Evolutionary conservation across 2,329 filamentous ascomycete species (phyloP), one percentile per base, ranked within the genome.

Genomic region (Paramyrothecium roridum): DNA sequence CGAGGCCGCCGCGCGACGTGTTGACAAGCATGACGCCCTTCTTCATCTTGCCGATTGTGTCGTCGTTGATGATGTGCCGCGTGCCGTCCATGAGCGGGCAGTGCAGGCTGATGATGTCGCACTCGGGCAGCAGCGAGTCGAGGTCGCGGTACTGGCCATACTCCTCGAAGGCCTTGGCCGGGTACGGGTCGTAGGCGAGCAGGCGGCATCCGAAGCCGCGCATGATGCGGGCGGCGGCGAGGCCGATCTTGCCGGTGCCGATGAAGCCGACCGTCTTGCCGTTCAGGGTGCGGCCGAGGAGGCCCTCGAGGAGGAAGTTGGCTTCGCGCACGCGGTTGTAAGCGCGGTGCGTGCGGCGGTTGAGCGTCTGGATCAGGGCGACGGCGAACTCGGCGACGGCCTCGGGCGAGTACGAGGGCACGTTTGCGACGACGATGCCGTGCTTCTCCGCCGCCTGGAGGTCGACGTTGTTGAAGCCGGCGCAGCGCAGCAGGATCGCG

Each of bases 361-460:
- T 87, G 47, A 89, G 75, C 1, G 85, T 87, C 73, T 87, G 84
- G 53, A 88, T 75, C 57, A 89, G 75, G 2, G 85, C 83, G n/a
- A 89, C 79, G 45, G 84, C 80, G 63, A 88, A 89, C 74, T 89
- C 86, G 60, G 86, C 86, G 2, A 89, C 86, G 2, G 86, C 83
- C 68, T 89, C 83, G 56, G 86, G 86, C 8, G 84, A 86, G 72
- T 89, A 89, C 3, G 83, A 80, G 1, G 86, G 86, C 34, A 89
- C 86, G 57, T 86, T 84, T 61, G 84, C 84, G 48, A 88, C 84
- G 63, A 82, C 81, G 59, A 89, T 71, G 55, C 80, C 79, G 3
- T 84, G 76, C 20, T 68, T 65, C 61, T 78, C 73, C 54, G 86
- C 86, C 1, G 76, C 73, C 19, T 68, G 66, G 21, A 89, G 79